Base-by-base conservation (phyloP, 192 early-diverging fungal genomes). In the Lunasporangiospora selenospora region DNA sequence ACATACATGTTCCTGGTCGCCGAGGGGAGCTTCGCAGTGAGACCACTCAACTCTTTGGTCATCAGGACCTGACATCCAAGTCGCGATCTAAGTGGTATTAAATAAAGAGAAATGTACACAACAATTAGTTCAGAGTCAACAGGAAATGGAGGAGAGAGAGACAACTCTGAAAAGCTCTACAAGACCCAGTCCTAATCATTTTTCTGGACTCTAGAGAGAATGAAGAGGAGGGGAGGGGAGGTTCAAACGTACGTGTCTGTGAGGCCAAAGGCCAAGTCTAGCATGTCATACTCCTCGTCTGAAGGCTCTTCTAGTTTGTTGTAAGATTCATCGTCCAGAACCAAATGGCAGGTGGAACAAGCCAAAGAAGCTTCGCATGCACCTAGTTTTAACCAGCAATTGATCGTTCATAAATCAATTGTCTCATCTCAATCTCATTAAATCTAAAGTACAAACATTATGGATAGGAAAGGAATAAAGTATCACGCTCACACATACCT, bases 221-320 rank as follows among this genome's bases (percentile, higher is more conserved):
- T 10, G 15, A 12, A 10, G 2, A 10, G 16, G 19, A 12, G 21
- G 23, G 40, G 2, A 19, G 8, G 13, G 24, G n/a, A 47, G 36
- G 13, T 5, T 40, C n/a, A 32, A 30, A 73, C 88, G 64, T 78
- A 97, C 83, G 95, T 98, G 45, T 97, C 95, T 11, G 95, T 96
- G 56, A 97, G 82, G 11, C 93, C 95, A 83, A 95, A 98, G 13
- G 95, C 95, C 62, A 98, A 64, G 81, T 98, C 97, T 40, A 98
- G 76, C 95, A 98, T 97, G 75, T 98, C 97, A 65, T 97, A 95
- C 59, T 98, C 97, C 66, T 98, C 97, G 75, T 98, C 97, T 6
- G 89, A 86, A 3, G 97, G 97, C 70, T 97, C 95, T 19, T 91
- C 92, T 48, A 98, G 81, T 58, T 85, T 88, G 33, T 93, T 85